A percentile compares a stretch with the other conserved stretches of the same genome.
Conservation (phyloP, 371 early-diverging fungal species). For the Nematocida sp. region DNA sequence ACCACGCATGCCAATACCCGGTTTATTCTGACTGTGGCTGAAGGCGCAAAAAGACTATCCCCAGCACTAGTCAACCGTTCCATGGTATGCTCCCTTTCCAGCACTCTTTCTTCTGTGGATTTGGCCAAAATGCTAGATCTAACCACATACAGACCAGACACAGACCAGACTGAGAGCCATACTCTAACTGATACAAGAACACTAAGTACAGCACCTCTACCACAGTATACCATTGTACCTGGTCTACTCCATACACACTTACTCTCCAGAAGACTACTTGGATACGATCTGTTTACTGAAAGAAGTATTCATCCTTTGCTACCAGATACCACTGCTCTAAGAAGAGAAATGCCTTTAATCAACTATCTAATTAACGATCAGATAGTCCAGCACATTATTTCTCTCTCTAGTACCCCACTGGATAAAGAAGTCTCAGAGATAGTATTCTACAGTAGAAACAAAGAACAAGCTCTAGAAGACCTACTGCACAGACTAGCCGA, state of each 20-base stretch:
- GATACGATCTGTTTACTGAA: constrained; percentile 20
- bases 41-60: constrained; percentile 52
- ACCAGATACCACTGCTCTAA: not conserved
- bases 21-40: constrained; percentile 30
- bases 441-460: not conserved
- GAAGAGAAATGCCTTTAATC: constrained; percentile 1
- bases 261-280: not conserved
- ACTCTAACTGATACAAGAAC: not conserved
- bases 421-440: constrained; percentile 15
- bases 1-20: constrained; percentile 11
- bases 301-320: constrained; percentile 3
- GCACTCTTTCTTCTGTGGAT: constrained; percentile 48
- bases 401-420: not conserved
- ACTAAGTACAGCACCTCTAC: not conserved
- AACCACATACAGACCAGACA: not conserved
- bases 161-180: not conserved
- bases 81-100: constrained; percentile 34
- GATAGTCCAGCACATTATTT: not conserved
- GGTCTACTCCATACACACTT: constrained; percentile 36
- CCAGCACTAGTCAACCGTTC: constrained; percentile 63
- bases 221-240: not conserved
- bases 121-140: constrained; percentile 48
- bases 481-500: constrained; percentile 1
- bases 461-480: not conserved
- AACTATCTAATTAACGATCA: not conserved